Base-by-base conservation (phyloP, 495 filamentous ascomycete genomes). In the Aspergillus incahuasiensis region DNA sequence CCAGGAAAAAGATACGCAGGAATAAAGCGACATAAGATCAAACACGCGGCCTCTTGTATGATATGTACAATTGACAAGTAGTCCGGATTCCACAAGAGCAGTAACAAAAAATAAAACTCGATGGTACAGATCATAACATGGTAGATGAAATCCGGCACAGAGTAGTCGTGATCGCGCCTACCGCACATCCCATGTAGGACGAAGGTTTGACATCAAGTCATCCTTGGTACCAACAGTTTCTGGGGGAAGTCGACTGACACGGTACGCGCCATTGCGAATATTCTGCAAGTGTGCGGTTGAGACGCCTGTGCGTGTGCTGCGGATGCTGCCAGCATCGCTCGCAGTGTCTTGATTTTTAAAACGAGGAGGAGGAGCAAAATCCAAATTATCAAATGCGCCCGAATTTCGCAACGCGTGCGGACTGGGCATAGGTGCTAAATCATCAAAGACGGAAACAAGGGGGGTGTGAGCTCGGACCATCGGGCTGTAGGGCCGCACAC, bases 291-390 rank as follows among this genome's bases (percentile, higher is more conserved):
- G 87, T 13, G 78, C 64, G 12, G 79, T 74, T 1, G 89, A 92
- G 54, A 96, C 85, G 21, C 86, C 92, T 55, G 86, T 91, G 3
- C 80, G 79, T 72, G 86, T 90, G 74, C 90, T 95, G 62, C 88
- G 87, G 61, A 97, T 90, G 64, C 90, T 95, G 55, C 92, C 94
- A 0, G 90, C 81, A 58, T 97, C 94, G 63, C 91, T 96, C 44
- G 67, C 78, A 51, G 71, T 74, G 48, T 91, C 89, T 47, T 71
- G 72, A 59, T 87, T 87, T 68, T 81, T 87, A 72, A 96, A 92
- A 50, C 89, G 87, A 49, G 86, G 84, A 39, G 91, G 92, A 22
- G 92, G 92, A n/a, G 92, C 91, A 69, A 98, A 98, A 73, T 97
- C 95, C 25, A 98, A 81, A 11, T 75, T 86, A 2, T 92, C 96